Evolutionary conservation across 225 moss, liverwort and hornwort species (phyloP).

Genomic region (Neckera pumila): DNA sequence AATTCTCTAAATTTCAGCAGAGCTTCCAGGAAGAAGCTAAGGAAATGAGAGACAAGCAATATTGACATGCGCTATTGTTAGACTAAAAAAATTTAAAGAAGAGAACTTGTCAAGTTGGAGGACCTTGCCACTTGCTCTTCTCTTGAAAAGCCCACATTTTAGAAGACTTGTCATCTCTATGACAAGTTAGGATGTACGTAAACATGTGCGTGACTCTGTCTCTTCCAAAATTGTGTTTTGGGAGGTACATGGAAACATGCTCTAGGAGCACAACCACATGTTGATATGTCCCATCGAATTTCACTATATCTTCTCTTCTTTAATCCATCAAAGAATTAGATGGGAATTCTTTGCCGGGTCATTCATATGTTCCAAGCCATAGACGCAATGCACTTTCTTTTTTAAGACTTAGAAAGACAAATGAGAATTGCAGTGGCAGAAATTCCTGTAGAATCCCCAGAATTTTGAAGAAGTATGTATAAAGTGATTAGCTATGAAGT

Average conservation of each 20-base stretch:
- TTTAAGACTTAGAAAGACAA: fast-evolving
- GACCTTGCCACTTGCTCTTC: fast-evolving
- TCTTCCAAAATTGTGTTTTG: not conserved
- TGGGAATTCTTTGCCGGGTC: fast-evolving
- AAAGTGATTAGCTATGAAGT: not conserved
- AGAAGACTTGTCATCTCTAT: not conserved
- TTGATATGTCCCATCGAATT: not conserved
- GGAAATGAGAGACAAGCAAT: not conserved
- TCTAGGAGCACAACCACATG: not conserved
- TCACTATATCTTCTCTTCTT: not conserved
- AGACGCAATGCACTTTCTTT: fast-evolving
- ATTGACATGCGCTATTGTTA: too few species aligned
- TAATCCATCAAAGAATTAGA: fast-evolving
- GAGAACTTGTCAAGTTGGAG: not conserved
- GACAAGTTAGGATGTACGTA: fast-evolving
- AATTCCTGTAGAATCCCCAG: not conserved
- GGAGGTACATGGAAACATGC: fast-evolving
- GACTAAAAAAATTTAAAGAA: not conserved
- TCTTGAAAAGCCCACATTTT: not conserved
- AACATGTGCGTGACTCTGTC: not conserved
- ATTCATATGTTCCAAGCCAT: not conserved
- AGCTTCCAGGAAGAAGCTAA: not conserved
- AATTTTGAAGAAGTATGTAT: not conserved
- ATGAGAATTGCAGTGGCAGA: not conserved
- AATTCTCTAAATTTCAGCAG: not conserved